Evolutionary conservation across 1,284 basidiomycete genomes (phyloP).

Genomic region (Fomitopsis palustris): DNA sequence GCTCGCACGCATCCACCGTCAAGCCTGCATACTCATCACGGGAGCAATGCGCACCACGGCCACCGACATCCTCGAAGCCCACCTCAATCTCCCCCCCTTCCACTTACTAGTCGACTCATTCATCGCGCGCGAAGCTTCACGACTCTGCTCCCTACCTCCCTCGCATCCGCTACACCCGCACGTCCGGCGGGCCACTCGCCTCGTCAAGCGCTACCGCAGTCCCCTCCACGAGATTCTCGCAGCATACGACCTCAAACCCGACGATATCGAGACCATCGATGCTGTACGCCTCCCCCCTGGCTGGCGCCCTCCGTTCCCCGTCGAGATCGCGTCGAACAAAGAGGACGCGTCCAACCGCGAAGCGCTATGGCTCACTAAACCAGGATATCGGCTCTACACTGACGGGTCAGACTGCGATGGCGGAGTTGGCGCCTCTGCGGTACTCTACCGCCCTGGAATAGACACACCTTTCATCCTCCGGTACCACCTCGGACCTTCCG

Average conservation of each 20-base stretch:
- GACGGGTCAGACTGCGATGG: constrained; percentile 3
- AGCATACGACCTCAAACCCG: constrained; percentile 9
- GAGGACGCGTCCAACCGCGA: constrained; percentile 8
- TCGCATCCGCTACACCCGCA: constrained; percentile 29
- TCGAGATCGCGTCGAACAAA: constrained; percentile 3
- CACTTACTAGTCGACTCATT: constrained; percentile 22
- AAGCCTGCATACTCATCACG: constrained; percentile 28
- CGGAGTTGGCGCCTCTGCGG: constrained; percentile 6
- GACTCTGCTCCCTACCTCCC: constrained; percentile 29
- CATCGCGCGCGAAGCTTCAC: constrained; percentile 23
- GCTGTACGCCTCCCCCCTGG: constrained; percentile 11
- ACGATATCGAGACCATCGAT: constrained; percentile 13
- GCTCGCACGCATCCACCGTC: constrained; percentile 28
- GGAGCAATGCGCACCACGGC: constrained; percentile 33
- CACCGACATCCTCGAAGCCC: constrained; percentile 28
- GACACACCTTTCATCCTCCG: constrained; percentile 6
- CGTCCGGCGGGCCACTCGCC: constrained; percentile 7
- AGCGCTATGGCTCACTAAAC: neutral
- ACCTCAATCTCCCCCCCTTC: constrained; percentile 31
- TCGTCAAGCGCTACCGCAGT: constrained; percentile 13
- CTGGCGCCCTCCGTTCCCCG: constrained; percentile 5
- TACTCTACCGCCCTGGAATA: constrained; percentile 5
- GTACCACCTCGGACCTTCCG: constrained; percentile 19
- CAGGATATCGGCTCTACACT: constrained; percentile 11
- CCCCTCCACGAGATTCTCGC: constrained; percentile 20